Conservation (phyloP, 176 grass and related monocot species). For the Bolboschoenus planiculmis region DNA sequence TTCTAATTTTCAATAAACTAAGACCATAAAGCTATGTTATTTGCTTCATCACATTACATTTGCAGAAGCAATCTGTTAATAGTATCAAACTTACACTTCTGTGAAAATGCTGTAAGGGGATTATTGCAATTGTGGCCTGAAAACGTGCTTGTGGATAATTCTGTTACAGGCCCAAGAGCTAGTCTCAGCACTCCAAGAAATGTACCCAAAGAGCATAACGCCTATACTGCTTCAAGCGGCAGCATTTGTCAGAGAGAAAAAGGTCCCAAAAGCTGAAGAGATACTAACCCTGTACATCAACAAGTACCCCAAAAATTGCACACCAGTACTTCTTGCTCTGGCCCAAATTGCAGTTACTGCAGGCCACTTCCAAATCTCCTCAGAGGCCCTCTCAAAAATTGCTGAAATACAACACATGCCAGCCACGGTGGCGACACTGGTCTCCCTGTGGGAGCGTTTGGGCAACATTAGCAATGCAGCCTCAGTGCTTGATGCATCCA, state of each 20-base stretch:
- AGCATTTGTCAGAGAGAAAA: conserved; percentile 71
- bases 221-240: conserved; percentile 74
- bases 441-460: conserved; percentile 55
- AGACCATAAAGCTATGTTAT: not conserved
- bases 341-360: conserved; percentile 61
- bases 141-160: not conserved
- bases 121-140: not conserved
- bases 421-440: conserved; percentile 63
- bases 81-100: not conserved
- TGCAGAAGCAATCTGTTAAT: not conserved
- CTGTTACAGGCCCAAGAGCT: conserved; percentile 65
- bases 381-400: conserved; percentile 60
- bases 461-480: conserved; percentile 44
- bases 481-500: conserved; percentile 61
- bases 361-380: conserved; percentile 69
- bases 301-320: conserved; percentile 60
- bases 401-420: conserved; percentile 79
- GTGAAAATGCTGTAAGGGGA: not conserved
- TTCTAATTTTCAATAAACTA: not conserved
- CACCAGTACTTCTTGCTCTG: conserved; percentile 53
- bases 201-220: conserved; percentile 49
- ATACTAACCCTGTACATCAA: conserved; percentile 51
- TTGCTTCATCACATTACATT: not conserved
- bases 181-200: conserved; percentile 40
- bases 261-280: conserved; percentile 73